A percentile compares a stretch with the other conserved stretches of the same genome.
Conservation (phyloP, 805 yeast species). For the Candida nonsorbophila region DNA sequence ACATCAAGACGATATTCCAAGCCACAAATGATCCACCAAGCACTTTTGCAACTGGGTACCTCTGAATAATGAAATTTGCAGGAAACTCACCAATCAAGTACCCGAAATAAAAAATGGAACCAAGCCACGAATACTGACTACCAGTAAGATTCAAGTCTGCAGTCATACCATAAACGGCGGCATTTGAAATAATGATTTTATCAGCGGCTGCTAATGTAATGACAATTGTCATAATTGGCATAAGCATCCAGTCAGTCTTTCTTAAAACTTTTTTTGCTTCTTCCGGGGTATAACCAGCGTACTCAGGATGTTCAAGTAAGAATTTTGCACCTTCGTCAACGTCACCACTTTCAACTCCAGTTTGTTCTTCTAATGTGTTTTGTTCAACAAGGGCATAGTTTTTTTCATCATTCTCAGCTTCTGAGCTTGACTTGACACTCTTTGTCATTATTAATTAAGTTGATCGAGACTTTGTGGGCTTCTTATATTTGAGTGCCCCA, state of each 20-base stretch:
- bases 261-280: slow-evolving; percentile 12
- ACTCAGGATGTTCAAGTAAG: slow-evolving; percentile 14
- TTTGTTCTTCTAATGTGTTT: too few relatives aligned
- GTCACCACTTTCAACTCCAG: slow-evolving; percentile 1
- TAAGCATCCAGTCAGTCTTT: slow-evolving; percentile 17
- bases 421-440: too few relatives aligned
- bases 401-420: too few relatives aligned
- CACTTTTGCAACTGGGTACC: slow-evolving; percentile 31
- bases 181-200: slow-evolving; percentile 12
- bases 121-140: slow-evolving; percentile 23
- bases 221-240: slow-evolving; percentile 19
- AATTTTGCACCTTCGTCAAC: slow-evolving; percentile 17
- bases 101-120: slow-evolving; percentile 52
- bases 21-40: slow-evolving; percentile 20
- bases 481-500: too few relatives aligned
- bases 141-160: slow-evolving; percentile 21
- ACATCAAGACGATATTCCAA: slow-evolving; percentile 35
- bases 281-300: slow-evolving; percentile 12
- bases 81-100: slow-evolving; percentile 26
- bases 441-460: too few relatives aligned
- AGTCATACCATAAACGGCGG: slow-evolving; percentile 32
- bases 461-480: too few relatives aligned
- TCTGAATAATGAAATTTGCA: slow-evolving; percentile 32
- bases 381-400: too few relatives aligned
- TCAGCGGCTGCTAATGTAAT: slow-evolving; percentile 29